phyloP scores from a whole-genome alignment of 2,329 filamentous ascomycete species.

The Talaromyces rugulosus region DNA sequence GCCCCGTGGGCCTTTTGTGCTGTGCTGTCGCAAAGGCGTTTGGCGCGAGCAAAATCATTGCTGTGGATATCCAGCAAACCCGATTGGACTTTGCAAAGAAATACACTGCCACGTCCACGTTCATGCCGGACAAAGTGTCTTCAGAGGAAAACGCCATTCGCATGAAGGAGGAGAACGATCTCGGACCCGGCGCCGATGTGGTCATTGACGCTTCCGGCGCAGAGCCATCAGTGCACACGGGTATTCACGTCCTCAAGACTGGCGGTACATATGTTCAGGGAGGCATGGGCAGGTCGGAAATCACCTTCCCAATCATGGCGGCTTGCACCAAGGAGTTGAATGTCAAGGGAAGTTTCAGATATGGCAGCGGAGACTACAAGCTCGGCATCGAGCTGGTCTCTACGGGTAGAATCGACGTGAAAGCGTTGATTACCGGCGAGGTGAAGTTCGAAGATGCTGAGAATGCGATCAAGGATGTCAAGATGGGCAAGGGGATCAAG shows the following conservation, averaged over 20 bases:
- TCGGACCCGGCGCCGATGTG: slow-evolving; percentile 66
- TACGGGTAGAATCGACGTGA: slow-evolving; percentile 65
- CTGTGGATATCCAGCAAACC: slow-evolving; percentile 77
- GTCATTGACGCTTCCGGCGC: slow-evolving; percentile 79
- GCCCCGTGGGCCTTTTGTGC: slow-evolving; percentile 82
- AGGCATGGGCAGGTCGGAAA: slow-evolving; percentile 84
- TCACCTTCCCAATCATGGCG: slow-evolving; percentile 87
- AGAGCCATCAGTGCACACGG: slow-evolving; percentile 71
- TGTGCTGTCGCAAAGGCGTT: slow-evolving; percentile 79
- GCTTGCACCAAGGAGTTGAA: slow-evolving; percentile 87
- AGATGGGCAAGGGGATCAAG: slow-evolving; percentile 64
- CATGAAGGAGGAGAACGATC: slow-evolving; percentile 59
- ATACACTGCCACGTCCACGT: slow-evolving; percentile 55
- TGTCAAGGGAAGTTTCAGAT: slow-evolving; percentile 82
- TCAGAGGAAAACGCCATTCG: slow-evolving; percentile 70
- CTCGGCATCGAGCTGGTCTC: slow-evolving; percentile 74
- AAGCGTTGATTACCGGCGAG: slow-evolving; percentile 72
- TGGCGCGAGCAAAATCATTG: slow-evolving; percentile 80
- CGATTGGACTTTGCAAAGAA: slow-evolving; percentile 73
- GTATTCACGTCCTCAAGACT: slow-evolving; percentile 64
- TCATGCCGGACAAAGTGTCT: slow-evolving; percentile 59
- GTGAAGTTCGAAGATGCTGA: slow-evolving; percentile 81
- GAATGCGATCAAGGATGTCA: slow-evolving; percentile 80
- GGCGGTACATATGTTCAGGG: slow-evolving; percentile 80
- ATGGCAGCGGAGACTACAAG: slow-evolving; percentile 81